Evolutionary conservation across 1,284 basidiomycete species (phyloP).

Genomic region (Tylopilus sp.): DNA sequence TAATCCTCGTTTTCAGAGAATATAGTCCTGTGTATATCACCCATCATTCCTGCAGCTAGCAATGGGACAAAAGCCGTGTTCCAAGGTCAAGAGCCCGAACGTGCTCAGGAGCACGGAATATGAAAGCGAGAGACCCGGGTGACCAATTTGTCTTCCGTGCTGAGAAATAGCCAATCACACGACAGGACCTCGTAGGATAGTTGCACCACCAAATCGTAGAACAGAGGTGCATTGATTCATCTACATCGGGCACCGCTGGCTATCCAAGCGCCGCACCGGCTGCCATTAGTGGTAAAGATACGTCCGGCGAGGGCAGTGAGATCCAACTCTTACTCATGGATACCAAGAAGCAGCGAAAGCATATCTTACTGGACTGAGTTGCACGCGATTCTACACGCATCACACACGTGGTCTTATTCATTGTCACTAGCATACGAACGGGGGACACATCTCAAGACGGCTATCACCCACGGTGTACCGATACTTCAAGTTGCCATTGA

Average conservation of each 20-base stretch:
- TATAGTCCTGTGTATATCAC: too few relatives aligned
- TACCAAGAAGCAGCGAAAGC: conserved; percentile 78
- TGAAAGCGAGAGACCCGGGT: conserved; percentile 61
- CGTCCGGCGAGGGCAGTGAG: conserved; percentile 44
- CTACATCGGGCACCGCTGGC: conserved; percentile 65
- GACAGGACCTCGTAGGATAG: conserved; percentile 76
- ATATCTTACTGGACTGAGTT: conserved; percentile 78
- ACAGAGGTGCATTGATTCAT: conserved; percentile 77
- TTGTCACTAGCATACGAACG: conserved; percentile 68
- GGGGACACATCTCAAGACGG: conserved; percentile 62
- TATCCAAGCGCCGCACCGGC: conserved; percentile 49
- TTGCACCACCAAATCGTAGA: conserved; percentile 82
- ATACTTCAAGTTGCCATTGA: conserved; percentile 82
- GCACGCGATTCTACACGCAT: neutral
- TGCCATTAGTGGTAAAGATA: conserved; percentile 56
- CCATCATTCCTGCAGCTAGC: too few relatives aligned
- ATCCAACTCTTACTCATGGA: conserved; percentile 74
- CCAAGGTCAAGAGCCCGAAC: conserved; percentile 86
- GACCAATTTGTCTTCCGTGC: neutral
- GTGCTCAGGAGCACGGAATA: conserved; percentile 80
- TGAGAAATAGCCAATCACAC: conserved; percentile 59
- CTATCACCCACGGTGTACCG: conserved; percentile 69
- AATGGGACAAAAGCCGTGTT: too few relatives aligned
- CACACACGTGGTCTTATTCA: conserved; percentile 4
- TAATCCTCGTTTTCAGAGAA: too few relatives aligned